Evolutionary conservation across 1,284 basidiomycete species (phyloP), one percentile per base, ranked within the genome.

Genomic region (Trichosporon sp.): DNA sequence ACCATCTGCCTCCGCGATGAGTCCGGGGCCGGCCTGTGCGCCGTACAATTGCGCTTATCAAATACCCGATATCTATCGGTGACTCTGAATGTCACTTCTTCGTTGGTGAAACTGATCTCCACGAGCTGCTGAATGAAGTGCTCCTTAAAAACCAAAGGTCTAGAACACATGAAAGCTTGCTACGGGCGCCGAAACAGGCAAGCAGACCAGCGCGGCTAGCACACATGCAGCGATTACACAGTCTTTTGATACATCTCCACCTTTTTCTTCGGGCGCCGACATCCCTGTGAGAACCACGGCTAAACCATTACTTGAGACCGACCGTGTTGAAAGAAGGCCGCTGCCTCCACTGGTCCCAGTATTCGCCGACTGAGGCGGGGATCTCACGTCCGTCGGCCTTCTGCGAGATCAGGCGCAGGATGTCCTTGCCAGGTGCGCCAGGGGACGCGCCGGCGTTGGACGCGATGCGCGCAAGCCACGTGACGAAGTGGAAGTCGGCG

Each of bases 401-500:
- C 19, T 8, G 6, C 71, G 77, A 68, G 61, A 82, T 68, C 51
- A 76, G 76, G n/a, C 74, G 74, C 59, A 83, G 69, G 19, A 74
- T 78, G 7, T 76, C 76, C 26, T 68, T 70, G 12, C 76, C 68
- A 12, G 74, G 65, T 12, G 77, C 71, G 10, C 75, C 75, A 38
- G 78, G 79, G 48, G 78, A 75, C 3, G 77, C 77, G 46, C 81
- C 80, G 8, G 80, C 74, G 66, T 80, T 76, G 66, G 79, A 78
- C 66, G 80, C 75, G 61, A 74, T 79, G 40, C 82, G 72, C 11
- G 82, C 78, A 35, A 84, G 76, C 82, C 82, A 84, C 38, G 80
- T 80, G 77, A 83, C 80, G 69, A 82, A 68, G 76, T 84, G 82
- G 78, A 78, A 83, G 70, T 83, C 82, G 11, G 77, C 80, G 70